A percentile compares a stretch with the other conserved stretches of the same genome.
These are phyloP conservation scores for Fusarium anthophilum DNA, from an alignment of 2,329 filamentous ascomycete species.

Conservation along the genomic window DNA sequence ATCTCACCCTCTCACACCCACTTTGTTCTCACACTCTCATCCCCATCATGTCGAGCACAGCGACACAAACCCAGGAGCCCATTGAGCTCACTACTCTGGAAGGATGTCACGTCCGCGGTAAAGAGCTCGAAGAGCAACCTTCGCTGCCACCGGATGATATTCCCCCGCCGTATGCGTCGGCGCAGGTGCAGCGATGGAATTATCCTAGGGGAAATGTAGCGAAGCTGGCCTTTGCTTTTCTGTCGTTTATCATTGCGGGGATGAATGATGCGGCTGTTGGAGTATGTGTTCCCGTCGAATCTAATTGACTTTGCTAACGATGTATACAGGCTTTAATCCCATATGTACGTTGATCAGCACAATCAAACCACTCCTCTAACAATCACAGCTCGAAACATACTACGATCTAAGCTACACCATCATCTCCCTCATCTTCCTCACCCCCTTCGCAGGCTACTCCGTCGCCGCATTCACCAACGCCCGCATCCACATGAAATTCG, in stretches of 20 bases:
- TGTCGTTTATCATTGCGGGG: slow-evolving; percentile 68
- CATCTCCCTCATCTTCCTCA: slow-evolving; percentile 71
- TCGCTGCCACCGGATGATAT: slow-evolving; percentile 1
- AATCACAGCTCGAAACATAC: slow-evolving; percentile 64
- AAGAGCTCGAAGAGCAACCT: slow-evolving; percentile 11
- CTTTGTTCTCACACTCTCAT: background rate
- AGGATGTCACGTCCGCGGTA: background rate
- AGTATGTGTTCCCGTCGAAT: slow-evolving; percentile 46
- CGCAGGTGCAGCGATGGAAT: slow-evolving; percentile 49
- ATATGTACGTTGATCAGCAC: slow-evolving; percentile 10
- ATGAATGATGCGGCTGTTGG: slow-evolving; percentile 71
- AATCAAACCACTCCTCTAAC: background rate
- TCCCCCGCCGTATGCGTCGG: slow-evolving; percentile 42
- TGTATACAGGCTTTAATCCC: slow-evolving; percentile 40
- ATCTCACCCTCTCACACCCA: too few species aligned
- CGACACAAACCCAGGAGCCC: slow-evolving; percentile 11
- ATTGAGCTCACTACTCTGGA: slow-evolving; percentile 20
- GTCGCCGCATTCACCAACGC: slow-evolving; percentile 70
- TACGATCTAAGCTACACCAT: slow-evolving; percentile 68
- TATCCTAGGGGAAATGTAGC: slow-evolving; percentile 46
- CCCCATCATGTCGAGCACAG: slow-evolving; percentile 14
- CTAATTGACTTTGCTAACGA: background rate
- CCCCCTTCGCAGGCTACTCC: slow-evolving; percentile 71
- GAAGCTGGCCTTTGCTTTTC: slow-evolving; percentile 57
- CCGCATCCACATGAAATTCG: slow-evolving; percentile 65